These are phyloP conservation scores for Candida glucosophila DNA, from an alignment of 1,139 yeast genomes.

Conservation along the genomic window DNA sequence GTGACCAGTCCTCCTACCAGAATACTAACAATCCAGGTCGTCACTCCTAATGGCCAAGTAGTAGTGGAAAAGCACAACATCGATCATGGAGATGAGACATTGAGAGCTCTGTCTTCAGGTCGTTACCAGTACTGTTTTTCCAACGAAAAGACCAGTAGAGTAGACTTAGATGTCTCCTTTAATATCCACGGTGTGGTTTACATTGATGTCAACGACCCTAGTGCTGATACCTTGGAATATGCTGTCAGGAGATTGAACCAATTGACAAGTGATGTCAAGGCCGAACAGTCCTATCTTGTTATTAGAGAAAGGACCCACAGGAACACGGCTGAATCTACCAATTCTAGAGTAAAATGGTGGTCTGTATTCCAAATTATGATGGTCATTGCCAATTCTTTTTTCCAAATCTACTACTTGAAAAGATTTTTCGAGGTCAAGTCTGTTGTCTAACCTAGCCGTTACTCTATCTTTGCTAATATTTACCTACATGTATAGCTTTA, in stretches of 20 bases:
- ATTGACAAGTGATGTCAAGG: slow-evolving; percentile 77
- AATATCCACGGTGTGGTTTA: slow-evolving; percentile 91
- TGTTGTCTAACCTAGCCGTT: too few relatives aligned
- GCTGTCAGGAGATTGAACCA: slow-evolving; percentile 74
- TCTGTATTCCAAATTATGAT: slow-evolving; percentile 82
- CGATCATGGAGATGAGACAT: slow-evolving; percentile 74
- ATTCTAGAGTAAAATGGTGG: slow-evolving; percentile 98
- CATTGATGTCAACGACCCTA: slow-evolving; percentile 77
- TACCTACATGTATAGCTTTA: too few relatives aligned
- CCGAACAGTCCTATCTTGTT: slow-evolving; percentile 87
- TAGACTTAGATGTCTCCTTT: slow-evolving; percentile 87
- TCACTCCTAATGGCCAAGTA: slow-evolving; percentile 52
- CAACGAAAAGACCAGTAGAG: slow-evolving; percentile 66
- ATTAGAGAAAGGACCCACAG: slow-evolving; percentile 97
- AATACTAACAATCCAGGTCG: slow-evolving; percentile 24
- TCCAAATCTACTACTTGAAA: slow-evolving; percentile 90
- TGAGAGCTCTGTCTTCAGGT: slow-evolving; percentile 61
- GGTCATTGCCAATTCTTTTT: slow-evolving; percentile 77
- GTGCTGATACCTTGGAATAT: slow-evolving; percentile 74
- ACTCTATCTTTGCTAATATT: too few relatives aligned
- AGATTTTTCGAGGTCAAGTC: slow-evolving; percentile 94
- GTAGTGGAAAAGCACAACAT: slow-evolving; percentile 34
- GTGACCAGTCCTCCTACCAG: too few relatives aligned
- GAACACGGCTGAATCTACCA: slow-evolving; percentile 96
- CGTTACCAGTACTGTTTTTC: slow-evolving; percentile 86